Evolutionary conservation across 352 stramenopile genomes (phyloP).

Genomic region (Globisporangium paroecandrum): DNA sequence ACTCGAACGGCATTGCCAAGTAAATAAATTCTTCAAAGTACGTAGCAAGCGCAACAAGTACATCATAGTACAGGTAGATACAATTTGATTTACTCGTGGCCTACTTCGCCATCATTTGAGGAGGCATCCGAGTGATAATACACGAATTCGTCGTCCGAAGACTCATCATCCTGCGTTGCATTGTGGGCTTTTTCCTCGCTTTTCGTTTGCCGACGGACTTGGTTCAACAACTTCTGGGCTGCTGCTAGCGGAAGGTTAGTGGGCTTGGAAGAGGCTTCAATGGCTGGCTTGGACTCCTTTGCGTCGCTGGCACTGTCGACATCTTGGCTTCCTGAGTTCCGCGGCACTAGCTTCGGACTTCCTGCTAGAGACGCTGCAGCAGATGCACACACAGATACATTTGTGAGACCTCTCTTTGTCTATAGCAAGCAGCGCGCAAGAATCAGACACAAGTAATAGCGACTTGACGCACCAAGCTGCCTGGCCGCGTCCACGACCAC

Average conservation of each 20-base stretch:
- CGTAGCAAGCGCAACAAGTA: background rate
- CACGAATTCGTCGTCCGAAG: slow-evolving; percentile 3
- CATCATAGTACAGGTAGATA: background rate
- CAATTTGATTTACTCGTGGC: background rate
- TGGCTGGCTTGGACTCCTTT: background rate
- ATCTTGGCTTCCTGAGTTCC: background rate
- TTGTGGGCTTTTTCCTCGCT: background rate
- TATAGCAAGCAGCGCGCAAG: no score
- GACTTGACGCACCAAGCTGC: slow-evolving; percentile 9
- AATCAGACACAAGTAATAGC: background rate
- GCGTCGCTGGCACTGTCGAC: background rate
- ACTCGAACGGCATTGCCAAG: slow-evolving; percentile 89
- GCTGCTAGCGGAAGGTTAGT: background rate
- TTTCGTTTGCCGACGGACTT: background rate
- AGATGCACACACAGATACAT: background rate
- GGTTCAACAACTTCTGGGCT: background rate
- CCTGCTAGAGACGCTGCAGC: background rate
- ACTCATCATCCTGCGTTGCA: background rate
- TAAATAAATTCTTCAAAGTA: slow-evolving; percentile 39
- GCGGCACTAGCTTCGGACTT: background rate
- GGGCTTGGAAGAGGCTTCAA: background rate
- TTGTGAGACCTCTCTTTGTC: background rate
- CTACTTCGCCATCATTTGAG: background rate
- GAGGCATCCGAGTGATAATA: slow-evolving; percentile 2
- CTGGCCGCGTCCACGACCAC: slow-evolving; percentile 9